Conservation (phyloP, 2,329 filamentous ascomycete genomes). For the Aspergillus ochraceus region DNA sequence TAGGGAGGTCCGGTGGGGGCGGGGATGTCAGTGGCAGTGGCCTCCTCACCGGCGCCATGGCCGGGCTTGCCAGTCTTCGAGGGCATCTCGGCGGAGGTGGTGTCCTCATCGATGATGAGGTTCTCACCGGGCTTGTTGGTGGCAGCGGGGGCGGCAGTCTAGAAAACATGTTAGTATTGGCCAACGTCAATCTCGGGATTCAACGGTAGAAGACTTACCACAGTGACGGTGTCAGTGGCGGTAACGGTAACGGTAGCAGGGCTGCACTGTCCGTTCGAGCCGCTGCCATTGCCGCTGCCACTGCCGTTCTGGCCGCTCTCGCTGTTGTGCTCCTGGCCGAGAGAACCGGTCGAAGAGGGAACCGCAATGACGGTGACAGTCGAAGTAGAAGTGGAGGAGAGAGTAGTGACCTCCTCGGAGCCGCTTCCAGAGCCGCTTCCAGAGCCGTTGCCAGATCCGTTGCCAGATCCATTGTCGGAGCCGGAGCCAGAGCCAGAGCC, state of each 20-base stretch:
- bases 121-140: conserved; percentile 11
- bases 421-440: not conserved
- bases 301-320: conserved; percentile 5
- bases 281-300: conserved; percentile 1
- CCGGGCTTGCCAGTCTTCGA: conserved; percentile 3
- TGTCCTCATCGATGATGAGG: conserved; percentile 7
- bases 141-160: conserved; percentile 9
- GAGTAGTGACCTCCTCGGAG: conserved; percentile 26
- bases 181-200: not conserved
- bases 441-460: not conserved
- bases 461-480: not conserved
- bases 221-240: conserved; percentile 35
- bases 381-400: conserved; percentile 31
- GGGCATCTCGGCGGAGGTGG: not conserved
- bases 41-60: conserved; percentile 6
- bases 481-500: not conserved
- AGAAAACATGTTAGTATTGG: not conserved
- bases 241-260: conserved; percentile 32
- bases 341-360: conserved; percentile 16
- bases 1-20: conserved; percentile 17
- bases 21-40: conserved; percentile 6
- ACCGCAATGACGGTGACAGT: conserved; percentile 26
- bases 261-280: conserved; percentile 7
- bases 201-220: conserved; percentile 25
- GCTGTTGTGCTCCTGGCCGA: conserved; percentile 11